Evolutionary conservation across 1,284 basidiomycete species (phyloP).

Genomic region (Cutaneotrichosporon sp.): DNA sequence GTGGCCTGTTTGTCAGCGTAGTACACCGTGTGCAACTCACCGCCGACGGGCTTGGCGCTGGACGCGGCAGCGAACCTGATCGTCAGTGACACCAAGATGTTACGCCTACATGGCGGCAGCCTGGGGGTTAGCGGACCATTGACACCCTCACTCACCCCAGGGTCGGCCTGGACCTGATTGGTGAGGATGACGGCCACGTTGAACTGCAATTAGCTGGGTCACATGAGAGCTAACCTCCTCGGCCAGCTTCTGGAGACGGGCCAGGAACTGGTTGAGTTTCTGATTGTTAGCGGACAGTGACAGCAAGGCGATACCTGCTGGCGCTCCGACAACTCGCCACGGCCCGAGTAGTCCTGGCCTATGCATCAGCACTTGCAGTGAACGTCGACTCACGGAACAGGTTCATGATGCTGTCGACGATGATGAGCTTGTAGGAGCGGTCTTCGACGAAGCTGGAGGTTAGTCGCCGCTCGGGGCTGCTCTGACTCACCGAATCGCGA

Average conservation of each 20-base stretch:
- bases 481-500: conserved; percentile 45
- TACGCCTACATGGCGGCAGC: conserved; percentile 69
- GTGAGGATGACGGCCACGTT: conserved; percentile 84
- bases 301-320: conserved; percentile 63
- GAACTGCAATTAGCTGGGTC: conserved; percentile 31
- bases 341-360: conserved; percentile 79
- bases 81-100: neutral
- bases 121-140: conserved; percentile 19
- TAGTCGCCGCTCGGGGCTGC: neutral
- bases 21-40: conserved; percentile 51
- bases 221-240: conserved; percentile 61
- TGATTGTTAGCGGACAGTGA: conserved; percentile 23
- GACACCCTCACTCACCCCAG: conserved; percentile 60
- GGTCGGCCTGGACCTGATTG: conserved; percentile 86
- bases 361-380: conserved; percentile 12
- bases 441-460: conserved; percentile 52
- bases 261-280: conserved; percentile 72
- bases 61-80: conserved; percentile 77
- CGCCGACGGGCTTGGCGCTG: conserved; percentile 80
- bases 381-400: conserved; percentile 65
- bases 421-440: conserved; percentile 52
- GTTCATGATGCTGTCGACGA: conserved; percentile 89
- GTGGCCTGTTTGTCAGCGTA: conserved; percentile 36
- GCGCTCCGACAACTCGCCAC: conserved; percentile 87
- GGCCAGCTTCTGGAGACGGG: conserved; percentile 83